A percentile compares a stretch with the other conserved stretches of the same genome.
These are phyloP conservation scores for Rhizopus sp. DNA, from an alignment of 371 early-diverging fungal species.

Conservation along the genomic window DNA sequence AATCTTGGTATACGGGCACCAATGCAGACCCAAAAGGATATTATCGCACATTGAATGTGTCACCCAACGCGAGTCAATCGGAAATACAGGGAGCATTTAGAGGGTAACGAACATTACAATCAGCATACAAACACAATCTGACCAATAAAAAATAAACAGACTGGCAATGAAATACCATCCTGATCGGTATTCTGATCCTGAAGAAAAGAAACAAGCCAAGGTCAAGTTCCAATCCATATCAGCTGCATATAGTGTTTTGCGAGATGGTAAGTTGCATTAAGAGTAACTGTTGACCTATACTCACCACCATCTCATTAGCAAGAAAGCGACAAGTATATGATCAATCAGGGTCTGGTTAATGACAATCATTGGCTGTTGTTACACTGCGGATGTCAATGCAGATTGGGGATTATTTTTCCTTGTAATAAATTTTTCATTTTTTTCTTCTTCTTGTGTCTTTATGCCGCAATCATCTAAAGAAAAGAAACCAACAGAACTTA, in stretches of 20 bases:
- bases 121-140: not conserved
- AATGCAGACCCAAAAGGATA: conserved; percentile 51
- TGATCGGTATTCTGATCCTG: conserved; percentile 53
- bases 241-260: conserved; percentile 58
- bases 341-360: conserved; percentile 25
- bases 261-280: conserved; percentile 47
- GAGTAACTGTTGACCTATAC: not conserved
- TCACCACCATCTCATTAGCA: conserved; percentile 11
- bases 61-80: conserved; percentile 43
- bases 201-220: conserved; percentile 56
- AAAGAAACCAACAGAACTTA: conserved; percentile 29
- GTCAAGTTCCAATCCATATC: conserved; percentile 59
- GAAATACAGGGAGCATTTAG: conserved; percentile 67
- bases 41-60: conserved; percentile 48
- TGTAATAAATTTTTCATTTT: not conserved
- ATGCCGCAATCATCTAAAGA: conserved; percentile 5
- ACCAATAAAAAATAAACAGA: conserved; percentile 24
- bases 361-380: not conserved
- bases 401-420: not conserved
- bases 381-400: not conserved
- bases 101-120: conserved; percentile 31
- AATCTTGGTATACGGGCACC: conserved; percentile 16
- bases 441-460: not conserved
- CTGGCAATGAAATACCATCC: conserved; percentile 57
- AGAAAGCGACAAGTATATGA: conserved; percentile 38